phyloP scores from a whole-genome alignment of 2,329 filamentous ascomycete genomes.

The Annulohypoxylon truncatum region DNA sequence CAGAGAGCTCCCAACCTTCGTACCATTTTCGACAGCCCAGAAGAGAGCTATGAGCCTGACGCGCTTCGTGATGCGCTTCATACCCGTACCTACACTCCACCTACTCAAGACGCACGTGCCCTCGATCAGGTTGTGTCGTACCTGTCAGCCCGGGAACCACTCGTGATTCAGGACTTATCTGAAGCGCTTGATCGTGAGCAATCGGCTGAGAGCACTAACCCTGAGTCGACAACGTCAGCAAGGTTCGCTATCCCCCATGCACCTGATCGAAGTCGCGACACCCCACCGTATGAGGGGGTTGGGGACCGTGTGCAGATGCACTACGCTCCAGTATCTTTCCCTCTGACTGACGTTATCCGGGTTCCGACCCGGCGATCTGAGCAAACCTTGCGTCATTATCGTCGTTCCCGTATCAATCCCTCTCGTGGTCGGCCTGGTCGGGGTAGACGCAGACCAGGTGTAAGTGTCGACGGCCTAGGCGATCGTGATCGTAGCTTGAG shows the following conservation, averaged over 20 bases:
- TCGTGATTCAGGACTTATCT: background rate
- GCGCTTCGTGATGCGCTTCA: background rate
- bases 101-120: background rate
- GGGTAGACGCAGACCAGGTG: background rate
- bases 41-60: background rate
- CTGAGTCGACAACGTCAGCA: background rate
- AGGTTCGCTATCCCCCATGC: background rate
- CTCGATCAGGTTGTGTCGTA: background rate
- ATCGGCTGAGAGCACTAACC: background rate
- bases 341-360: too few species aligned
- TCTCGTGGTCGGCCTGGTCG: background rate
- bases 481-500: conserved; percentile 87
- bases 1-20: background rate
- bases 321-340: too few species aligned
- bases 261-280: too few species aligned
- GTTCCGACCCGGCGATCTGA: too few species aligned
- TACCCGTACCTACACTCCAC: too few species aligned
- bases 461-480: conserved; percentile 76
- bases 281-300: too few species aligned
- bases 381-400: too few species aligned
- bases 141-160: background rate
- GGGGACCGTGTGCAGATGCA: too few species aligned
- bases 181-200: background rate
- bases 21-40: too few species aligned
- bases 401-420: background rate